A percentile compares a stretch with the other conserved stretches of the same genome.
Conservation (phyloP, 805 yeast species). For the Saturnispora mendoncae region DNA sequence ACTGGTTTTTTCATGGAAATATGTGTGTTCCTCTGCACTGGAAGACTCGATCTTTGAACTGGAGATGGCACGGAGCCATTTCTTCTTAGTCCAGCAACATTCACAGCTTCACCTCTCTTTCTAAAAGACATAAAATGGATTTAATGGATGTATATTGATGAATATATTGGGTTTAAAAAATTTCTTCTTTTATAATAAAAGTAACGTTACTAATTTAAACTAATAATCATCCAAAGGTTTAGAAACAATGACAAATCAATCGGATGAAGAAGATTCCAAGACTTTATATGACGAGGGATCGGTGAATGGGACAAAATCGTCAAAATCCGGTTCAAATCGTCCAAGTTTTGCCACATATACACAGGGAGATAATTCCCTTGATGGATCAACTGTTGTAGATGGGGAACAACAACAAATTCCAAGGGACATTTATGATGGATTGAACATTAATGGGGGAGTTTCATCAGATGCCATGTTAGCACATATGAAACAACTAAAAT, state of each 20-base stretch:
- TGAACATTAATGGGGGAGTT: too few relatives aligned
- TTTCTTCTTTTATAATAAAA: background rate
- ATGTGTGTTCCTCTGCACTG: background rate
- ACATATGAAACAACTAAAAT: slow-evolving; percentile 48
- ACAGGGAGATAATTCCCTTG: slow-evolving; percentile 18
- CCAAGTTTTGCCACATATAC: slow-evolving; percentile 20
- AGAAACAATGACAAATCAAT: background rate
- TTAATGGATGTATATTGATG: background rate
- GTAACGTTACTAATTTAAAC: background rate
- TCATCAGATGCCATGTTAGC: slow-evolving; percentile 4
- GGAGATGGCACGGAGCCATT: slow-evolving; percentile 8
- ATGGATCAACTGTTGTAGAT: slow-evolving; percentile 24
- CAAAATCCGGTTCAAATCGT: background rate
- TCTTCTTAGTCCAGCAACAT: slow-evolving; percentile 12
- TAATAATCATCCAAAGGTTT: background rate
- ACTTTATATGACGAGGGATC: slow-evolving; percentile 7
- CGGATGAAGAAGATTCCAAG: slow-evolving; percentile 5
- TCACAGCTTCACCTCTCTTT: slow-evolving; percentile 45
- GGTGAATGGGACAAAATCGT: background rate
- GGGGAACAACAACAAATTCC: slow-evolving; percentile 14
- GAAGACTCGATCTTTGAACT: background rate
- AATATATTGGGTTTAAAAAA: background rate
- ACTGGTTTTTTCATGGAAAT: background rate
- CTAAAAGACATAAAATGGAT: slow-evolving; percentile 44
- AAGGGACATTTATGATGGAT: background rate